Conservation (phyloP, 345 rosid species). For the Boechera stricta region DNA sequence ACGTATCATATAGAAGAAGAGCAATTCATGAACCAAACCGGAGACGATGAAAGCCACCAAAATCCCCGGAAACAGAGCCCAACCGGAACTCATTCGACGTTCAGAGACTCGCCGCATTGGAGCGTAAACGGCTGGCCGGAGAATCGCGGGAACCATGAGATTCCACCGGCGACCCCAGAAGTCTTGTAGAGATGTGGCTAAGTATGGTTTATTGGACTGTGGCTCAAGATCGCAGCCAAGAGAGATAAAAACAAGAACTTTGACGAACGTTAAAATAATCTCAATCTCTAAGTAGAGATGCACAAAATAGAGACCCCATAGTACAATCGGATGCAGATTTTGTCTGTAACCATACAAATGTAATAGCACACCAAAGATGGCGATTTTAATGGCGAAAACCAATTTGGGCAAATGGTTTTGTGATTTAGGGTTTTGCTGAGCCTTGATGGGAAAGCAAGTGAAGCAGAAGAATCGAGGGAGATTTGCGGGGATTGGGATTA, state of each 20-base stretch:
- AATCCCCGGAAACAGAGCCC: conserved; percentile 36
- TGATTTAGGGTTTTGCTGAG: conserved; percentile 43
- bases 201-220: conserved; percentile 52
- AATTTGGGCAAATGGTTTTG: conserved; percentile 21
- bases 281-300: conserved; percentile 45
- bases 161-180: conserved; percentile 70
- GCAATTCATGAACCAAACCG: conserved; percentile 46
- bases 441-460: conserved; percentile 50
- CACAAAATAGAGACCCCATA: conserved; percentile 24
- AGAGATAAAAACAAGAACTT: conserved; percentile 8
- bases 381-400: conserved; percentile 42
- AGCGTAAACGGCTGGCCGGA: conserved; percentile 52
- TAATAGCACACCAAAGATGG: conserved; percentile 26
- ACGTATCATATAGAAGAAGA: conserved; percentile 41
- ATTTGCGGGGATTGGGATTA: conserved; percentile 14
- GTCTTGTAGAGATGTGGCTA: conserved; percentile 62
- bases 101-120: conserved; percentile 42
- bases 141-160: conserved; percentile 52
- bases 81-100: background rate
- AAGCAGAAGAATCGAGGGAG: conserved; percentile 38
- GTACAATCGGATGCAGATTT: conserved; percentile 1
- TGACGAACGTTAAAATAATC: conserved; percentile 32
- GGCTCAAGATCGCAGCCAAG: conserved; percentile 46
- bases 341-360: conserved; percentile 12
- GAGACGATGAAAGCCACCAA: conserved; percentile 46